These are phyloP conservation scores for Leptographium radiaticola DNA, from an alignment of 2,329 filamentous ascomycete species.

Conservation along the genomic window DNA sequence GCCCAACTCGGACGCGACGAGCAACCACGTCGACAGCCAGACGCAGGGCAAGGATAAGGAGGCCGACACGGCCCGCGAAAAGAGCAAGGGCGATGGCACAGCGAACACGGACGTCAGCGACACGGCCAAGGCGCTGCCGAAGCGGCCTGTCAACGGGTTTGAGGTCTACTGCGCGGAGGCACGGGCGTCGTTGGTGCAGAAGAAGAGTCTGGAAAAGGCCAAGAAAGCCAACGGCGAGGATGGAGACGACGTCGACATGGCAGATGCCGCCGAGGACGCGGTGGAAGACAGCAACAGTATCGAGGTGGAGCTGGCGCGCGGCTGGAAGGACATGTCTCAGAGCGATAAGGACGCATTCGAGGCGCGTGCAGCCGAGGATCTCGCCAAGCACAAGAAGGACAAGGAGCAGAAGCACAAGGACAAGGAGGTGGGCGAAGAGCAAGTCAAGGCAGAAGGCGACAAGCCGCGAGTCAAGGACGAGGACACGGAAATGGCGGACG, in stretches of 20 bases:
- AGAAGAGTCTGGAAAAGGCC: constrained; percentile 14
- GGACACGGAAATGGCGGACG: constrained; percentile 34
- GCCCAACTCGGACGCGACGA: constrained; percentile 39
- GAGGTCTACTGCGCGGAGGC: constrained; percentile 41
- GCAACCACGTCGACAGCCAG: constrained; percentile 30
- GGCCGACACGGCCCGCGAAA: neutral
- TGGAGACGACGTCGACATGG: constrained; percentile 26
- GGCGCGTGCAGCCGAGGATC: constrained; percentile 25
- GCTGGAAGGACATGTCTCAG: constrained; percentile 40
- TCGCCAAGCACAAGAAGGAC: constrained; percentile 28
- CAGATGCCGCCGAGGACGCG: constrained; percentile 5
- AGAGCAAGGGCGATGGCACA: constrained; percentile 17
- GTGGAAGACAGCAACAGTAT: constrained; percentile 18
- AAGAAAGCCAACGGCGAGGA: constrained; percentile 17
- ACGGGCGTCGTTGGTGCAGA: constrained; percentile 29
- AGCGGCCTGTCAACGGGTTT: constrained; percentile 33
- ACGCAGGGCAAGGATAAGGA: constrained; percentile 6
- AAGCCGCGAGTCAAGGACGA: constrained; percentile 24
- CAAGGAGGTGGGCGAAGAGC: neutral
- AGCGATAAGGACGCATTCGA: constrained; percentile 36
- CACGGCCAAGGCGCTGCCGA: neutral
- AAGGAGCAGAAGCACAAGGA: constrained; percentile 19
- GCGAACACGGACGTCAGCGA: constrained; percentile 16
- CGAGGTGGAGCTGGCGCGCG: constrained; percentile 41
- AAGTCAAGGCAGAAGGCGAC: constrained; percentile 1